Evolutionary conservation across 352 stramenopile species (phyloP), one percentile per base, ranked within the genome.

Genomic region (Phytophthora ramorum): DNA sequence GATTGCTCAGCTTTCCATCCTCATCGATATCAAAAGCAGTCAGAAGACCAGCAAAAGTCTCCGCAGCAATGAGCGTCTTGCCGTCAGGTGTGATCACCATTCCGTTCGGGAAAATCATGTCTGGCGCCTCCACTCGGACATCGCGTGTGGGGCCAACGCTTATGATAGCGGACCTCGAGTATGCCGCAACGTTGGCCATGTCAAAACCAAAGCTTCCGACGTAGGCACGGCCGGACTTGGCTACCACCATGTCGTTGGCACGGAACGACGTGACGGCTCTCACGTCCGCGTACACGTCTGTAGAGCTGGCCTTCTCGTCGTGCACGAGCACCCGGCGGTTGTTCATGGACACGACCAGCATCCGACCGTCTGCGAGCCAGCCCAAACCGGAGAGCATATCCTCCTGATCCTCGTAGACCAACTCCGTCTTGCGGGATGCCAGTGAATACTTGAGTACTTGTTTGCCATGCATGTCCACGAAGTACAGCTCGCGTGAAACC

Each of bases 71-170:
- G 26, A 91, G 62, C 56, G 80, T 87, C 68, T 84, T 89, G 30
- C 78, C 78, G 49, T 91, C 80, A 0, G 82, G 80, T 1, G 82
- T 91, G 62, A 91, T 83, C 17, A 89, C 82, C 19, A 62, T 65
- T 9, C 82, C 82, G 48, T 89, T 91, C 6, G 80, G 82, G 52
- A 89, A 89, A 41, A 91, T 71, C 71, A 91, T 71, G 19, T 75
- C 63, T 7, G 66, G 74, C 2, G 78, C 65, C 32, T 87, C 78
- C 38, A 91, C 80, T 3, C 72, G 69, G 16, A 85, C 62, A 16
- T 65, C 69, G 5, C 56, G 50, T 30, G 84, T 63, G 12, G 62
- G 52, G 16, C 69, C 75, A 24, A 90, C 37, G 7, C 78, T 81
- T 45, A 88, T 71, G 43, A 91, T 58, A n/a, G 82, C 85, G 38